A percentile compares a stretch with the other conserved stretches of the same genome.
Evolutionary conservation across 1,284 basidiomycete species (phyloP).

Genomic region (Cutaneotrichosporon sp.): DNA sequence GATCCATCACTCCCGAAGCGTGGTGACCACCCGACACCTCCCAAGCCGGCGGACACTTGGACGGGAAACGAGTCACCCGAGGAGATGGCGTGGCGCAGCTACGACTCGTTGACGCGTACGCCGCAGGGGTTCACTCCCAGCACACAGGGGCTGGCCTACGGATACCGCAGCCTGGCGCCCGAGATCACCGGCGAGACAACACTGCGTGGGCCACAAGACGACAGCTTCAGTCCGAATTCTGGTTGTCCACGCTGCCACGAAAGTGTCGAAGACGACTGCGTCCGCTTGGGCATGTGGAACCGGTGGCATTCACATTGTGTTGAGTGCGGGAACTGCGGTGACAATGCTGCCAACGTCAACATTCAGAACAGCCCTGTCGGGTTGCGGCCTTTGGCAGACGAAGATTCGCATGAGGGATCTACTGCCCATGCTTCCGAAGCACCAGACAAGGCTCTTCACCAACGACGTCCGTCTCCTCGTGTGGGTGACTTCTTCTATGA

Average conservation of each 20-base stretch:
- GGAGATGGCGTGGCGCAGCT: constrained; percentile 43
- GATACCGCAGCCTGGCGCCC: constrained; percentile 76
- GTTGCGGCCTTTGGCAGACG: constrained; percentile 9
- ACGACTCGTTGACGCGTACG: constrained; percentile 43
- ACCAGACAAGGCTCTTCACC: not conserved
- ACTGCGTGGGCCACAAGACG: constrained; percentile 57
- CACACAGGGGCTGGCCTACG: constrained; percentile 70
- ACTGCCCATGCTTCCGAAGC: constrained; percentile 42
- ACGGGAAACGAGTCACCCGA: constrained; percentile 33
- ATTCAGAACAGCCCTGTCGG: constrained; percentile 11
- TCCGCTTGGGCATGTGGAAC: constrained; percentile 85
- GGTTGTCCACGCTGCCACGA: constrained; percentile 83
- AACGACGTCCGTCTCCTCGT: constrained; percentile 61
- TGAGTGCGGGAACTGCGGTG: constrained; percentile 76
- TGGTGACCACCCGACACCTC: constrained; percentile 38
- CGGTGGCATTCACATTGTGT: constrained; percentile 96
- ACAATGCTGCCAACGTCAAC: constrained; percentile 61
- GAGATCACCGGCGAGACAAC: constrained; percentile 85
- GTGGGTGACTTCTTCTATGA: constrained; percentile 75
- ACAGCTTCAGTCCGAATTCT: constrained; percentile 60
- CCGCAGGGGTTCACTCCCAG: constrained; percentile 60
- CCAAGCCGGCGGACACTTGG: constrained; percentile 18
- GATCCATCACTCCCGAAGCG: constrained; percentile 67
- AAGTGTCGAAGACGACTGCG: constrained; percentile 97
- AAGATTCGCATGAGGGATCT: constrained; percentile 36